Percentiles rank a stretch among this genome's conserved stretches.
These are phyloP conservation scores for Neoconidiobolus thromboides DNA, from an alignment of 371 early-diverging fungal genomes.

Conservation along the genomic window DNA sequence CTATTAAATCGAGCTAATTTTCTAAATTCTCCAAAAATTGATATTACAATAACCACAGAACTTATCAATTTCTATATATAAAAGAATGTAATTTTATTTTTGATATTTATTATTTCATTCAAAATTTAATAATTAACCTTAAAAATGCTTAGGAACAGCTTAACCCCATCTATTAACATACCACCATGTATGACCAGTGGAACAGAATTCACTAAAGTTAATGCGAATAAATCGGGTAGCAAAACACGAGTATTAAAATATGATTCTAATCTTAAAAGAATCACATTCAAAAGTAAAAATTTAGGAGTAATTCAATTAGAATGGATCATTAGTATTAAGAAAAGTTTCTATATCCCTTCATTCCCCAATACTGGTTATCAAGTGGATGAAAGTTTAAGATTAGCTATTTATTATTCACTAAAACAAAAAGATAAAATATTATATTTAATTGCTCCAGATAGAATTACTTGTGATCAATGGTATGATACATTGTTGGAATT, in stretches of 20 bases:
- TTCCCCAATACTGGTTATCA: too few species aligned
- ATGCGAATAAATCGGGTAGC: background rate
- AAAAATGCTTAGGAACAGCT: background rate
- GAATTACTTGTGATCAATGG: background rate
- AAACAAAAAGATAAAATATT: background rate
- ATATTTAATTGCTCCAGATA: background rate
- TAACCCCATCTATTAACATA: background rate
- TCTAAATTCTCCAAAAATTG: too few species aligned
- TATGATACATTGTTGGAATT: background rate
- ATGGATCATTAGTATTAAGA: background rate
- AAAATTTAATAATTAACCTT: too few species aligned
- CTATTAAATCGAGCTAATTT: too few species aligned
- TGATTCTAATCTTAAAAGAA: background rate
- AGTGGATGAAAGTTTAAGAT: background rate
- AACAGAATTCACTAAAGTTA: conserved; percentile 1
- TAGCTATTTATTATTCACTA: background rate
- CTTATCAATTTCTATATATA: too few species aligned
- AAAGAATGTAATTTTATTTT: too few species aligned
- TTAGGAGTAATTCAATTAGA: conserved; percentile 4
- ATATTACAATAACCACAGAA: too few species aligned
- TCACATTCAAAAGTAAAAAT: background rate
- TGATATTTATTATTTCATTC: too few species aligned
- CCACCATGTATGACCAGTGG: conserved; percentile 1
- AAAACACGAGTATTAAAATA: background rate
- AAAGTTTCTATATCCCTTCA: background rate